Evolutionary conservation across 116 monocot species (phyloP), one percentile per base, ranked within the genome.

Genomic region (Cymodocea nodosa): DNA sequence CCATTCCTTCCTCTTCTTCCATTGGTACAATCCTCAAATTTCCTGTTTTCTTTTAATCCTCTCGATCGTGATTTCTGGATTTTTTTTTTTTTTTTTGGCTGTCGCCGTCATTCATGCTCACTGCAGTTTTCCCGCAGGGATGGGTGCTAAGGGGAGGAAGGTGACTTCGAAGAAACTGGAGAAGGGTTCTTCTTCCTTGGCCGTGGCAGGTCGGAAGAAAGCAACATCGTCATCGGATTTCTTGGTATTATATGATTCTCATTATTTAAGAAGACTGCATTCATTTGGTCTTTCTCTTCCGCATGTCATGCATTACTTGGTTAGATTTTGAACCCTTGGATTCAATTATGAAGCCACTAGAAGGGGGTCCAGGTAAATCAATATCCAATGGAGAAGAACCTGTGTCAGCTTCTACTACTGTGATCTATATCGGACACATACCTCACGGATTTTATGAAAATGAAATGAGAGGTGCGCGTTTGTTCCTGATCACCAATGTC

Each of bases 361-460:
- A 84, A 82, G 84, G 78, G 20, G 80, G 76, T 15, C 72, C 66
- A 14, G 74, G 61, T 34, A 68, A 67, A 56, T 67, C 78, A 60
- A 70, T 80, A 36, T 35, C 18, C 0, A 55, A 71, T 59, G n/a
- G 16, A 66, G 74, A 74, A 20, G 80, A 84, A 56, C 73, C 66
- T 0, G 64, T 60, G 23, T 65, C 74, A 40, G 50, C 70, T 39
- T 74, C 71, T 9, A 62, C 84, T 22, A 86, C 86, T 3, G 93
- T 87, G 36, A 19, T 89, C 8, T 93, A 93, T 61, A 79, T 94
- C 65, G 86, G 94, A 23, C 86, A 74, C 25, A 90, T 95, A 52
- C 90, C 94, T 71, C 94, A 95, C 73, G 94, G 94, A 5, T 92
- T 92, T 56, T 90, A 87, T 62, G 94, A 90, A 75, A 85, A 95